Conservation (phyloP, 805 yeast genomes). For the Spathaspora sp. region DNA sequence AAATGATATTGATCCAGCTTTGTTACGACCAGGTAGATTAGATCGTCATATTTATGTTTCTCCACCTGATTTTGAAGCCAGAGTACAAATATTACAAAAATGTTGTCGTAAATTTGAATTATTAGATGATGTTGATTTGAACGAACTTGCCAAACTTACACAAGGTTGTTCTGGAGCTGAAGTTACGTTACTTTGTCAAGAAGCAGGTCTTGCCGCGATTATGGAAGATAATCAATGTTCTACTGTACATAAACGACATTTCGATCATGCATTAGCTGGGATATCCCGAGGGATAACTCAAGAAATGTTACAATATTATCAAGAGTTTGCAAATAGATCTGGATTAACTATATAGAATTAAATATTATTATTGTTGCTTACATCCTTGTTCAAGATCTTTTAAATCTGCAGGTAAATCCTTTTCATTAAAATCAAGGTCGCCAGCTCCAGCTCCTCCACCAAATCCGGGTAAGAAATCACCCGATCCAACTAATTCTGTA, state of each 20-base stretch:
- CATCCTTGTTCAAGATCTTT: constrained; percentile 57
- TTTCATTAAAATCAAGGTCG: constrained; percentile 45
- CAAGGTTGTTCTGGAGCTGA: constrained; percentile 98
- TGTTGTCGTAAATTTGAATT: constrained; percentile 64
- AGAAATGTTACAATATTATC: constrained; percentile 79
- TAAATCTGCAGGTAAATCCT: constrained; percentile 52
- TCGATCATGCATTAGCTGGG: constrained; percentile 62
- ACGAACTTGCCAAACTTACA: constrained; percentile 55
- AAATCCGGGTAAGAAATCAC: constrained; percentile 39
- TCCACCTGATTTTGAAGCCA: constrained; percentile 83
- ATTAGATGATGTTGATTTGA: constrained; percentile 45
- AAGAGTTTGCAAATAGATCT: constrained; percentile 44
- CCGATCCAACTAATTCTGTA: constrained; percentile 59
- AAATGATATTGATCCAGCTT: constrained; percentile 86
- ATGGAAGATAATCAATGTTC: constrained; percentile 65
- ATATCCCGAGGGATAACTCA: constrained; percentile 77
- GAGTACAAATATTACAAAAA: constrained; percentile 72
- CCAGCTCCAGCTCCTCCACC: constrained; percentile 28
- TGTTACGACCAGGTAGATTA: constrained; percentile 91
- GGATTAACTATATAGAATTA: constrained; percentile 22
- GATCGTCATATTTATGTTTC: constrained; percentile 91
- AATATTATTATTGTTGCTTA: constrained; percentile 31
- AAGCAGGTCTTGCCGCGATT: constrained; percentile 92
- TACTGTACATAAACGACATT: constrained; percentile 61
- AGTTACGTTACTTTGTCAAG: constrained; percentile 86